Base-by-base conservation (phyloP, 352 stramenopile species). In the Phytophthora aleatoria region DNA sequence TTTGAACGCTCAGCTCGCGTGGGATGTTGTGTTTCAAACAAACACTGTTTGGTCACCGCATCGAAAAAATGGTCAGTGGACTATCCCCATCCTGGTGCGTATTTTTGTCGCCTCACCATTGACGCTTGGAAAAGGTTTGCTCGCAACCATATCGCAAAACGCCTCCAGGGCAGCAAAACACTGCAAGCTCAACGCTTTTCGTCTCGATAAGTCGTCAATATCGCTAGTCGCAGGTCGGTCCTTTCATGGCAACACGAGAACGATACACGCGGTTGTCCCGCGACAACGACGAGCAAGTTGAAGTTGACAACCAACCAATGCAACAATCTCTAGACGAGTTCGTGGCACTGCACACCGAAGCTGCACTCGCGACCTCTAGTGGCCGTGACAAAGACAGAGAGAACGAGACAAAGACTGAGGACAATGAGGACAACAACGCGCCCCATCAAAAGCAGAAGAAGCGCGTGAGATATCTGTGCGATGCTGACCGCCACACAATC, bases 401-500 rank as follows among this genome's bases (percentile, higher is more conserved):
- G 28, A 30, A 61, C 13, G 52, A 57, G 43, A 38, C 36, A 38
- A 57, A 61, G 30, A 38, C 6, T 13, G 49, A 61, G 10, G 16
- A 39, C n/a, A 61, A 52, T 31, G 51, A 16, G 43, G 33, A 35
- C 27, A 43, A 53, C 24, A 39, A 48, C 31, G 10, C 20, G 12
- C 35, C 43, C 5, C 13, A 30, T 5, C 57, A 69, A 35, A 68
- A 69, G 35, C 53, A 51, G 30, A 73, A 73, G 47, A 87, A 86
- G 52, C 76, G 80, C 3, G 56, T 78, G n/a, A 71, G 80, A 8
- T 90, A 89, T 39, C 44, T 90, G 54, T 59, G 63, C 33, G 80
- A 91, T 38, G 76, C 71, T 1, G 77, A 89, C 31, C 79, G 79
- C 5, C 78, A 76, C 30, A 75, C 57, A 20, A 91, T 91, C 69